Evolutionary conservation across 352 stramenopile species (phyloP), one percentile per base, ranked within the genome.

Genomic region (Pythium vanterpoolii): DNA sequence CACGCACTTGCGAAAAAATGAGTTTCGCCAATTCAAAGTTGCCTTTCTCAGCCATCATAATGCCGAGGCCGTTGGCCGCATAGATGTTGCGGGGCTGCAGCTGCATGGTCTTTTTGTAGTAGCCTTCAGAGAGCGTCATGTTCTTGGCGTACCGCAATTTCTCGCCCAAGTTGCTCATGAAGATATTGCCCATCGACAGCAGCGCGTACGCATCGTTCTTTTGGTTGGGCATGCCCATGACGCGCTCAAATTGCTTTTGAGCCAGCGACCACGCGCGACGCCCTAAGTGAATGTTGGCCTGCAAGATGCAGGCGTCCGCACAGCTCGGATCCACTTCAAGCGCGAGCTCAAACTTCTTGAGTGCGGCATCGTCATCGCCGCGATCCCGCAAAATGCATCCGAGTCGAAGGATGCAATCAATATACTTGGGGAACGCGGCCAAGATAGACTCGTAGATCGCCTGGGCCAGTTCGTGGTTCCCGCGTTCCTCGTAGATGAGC

Each of bases 151-250:
- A 98, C 7, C 95, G 90, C 46, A 95, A 90, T 46, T 96, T 96
- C 39, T 96, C 93, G 28, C 96, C 90, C 8, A 98, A 76, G 70
- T 98, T 99, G 69, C 89, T 97, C 86, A 99, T 98, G 70, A 98
- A 99, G 58, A 99, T 98, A 59, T 98, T 99, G 44, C 95, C 96
- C 76, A 99, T 91, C 23, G 91, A 97, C 19, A 99, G 74, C 72
- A 98, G 96, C 10, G 96, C 93, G 75, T 99, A 99, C 24, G 95
- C 87, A 68, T 98, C 95, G 53, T 98, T 97, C 58, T 96, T 96
- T 31, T 97, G 69, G 60, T 94, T 95, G n/a, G 95, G 88, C 70
- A 98, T 97, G 28, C 93, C 88, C 78, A 98, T 98, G 18, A 96
- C 87, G 28, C 83, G 85, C 67, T 97, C 89, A 54, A 93, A 97